These are phyloP conservation scores for Lasiodiplodia theobromae DNA, from an alignment of 2,329 filamentous ascomycete species.

Conservation along the genomic window DNA sequence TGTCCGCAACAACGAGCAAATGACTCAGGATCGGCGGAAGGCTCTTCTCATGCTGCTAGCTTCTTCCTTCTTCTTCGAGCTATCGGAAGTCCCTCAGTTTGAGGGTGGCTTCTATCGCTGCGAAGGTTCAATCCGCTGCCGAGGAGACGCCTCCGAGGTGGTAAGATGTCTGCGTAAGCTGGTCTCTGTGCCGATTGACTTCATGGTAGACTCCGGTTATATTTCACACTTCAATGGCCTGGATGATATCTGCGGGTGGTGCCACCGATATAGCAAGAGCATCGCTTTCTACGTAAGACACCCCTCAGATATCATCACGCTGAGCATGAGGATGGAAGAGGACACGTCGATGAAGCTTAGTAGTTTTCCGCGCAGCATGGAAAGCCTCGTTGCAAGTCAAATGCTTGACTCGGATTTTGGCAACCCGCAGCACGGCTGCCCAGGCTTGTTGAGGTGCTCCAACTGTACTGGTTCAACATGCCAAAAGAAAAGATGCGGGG, in stretches of 20 bases:
- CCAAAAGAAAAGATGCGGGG: too few species aligned
- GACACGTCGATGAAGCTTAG: not conserved
- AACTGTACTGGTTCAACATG: too few species aligned
- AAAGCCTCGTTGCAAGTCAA: too few species aligned
- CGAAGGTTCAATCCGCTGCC: not conserved
- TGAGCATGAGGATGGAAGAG: not conserved
- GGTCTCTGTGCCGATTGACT: not conserved
- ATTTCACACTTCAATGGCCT: not conserved
- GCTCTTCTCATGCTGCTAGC: not conserved
- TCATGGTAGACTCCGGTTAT: not conserved
- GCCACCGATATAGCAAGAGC: not conserved
- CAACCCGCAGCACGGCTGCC: too few species aligned
- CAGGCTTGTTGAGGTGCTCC: too few species aligned
- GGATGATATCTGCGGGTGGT: not conserved
- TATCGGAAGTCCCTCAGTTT: not conserved
- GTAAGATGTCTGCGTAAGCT: not conserved
- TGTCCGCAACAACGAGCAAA: not conserved
- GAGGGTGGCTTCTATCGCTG: not conserved
- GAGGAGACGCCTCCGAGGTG: not conserved
- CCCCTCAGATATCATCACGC: not conserved
- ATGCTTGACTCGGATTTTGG: too few species aligned
- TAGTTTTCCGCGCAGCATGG: too few species aligned
- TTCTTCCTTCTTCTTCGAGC: conserved; percentile 2
- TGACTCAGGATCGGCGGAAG: not conserved
- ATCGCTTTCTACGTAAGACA: not conserved